Base-by-base conservation (phyloP, 805 yeast species). In the Ogataea saltuana region DNA sequence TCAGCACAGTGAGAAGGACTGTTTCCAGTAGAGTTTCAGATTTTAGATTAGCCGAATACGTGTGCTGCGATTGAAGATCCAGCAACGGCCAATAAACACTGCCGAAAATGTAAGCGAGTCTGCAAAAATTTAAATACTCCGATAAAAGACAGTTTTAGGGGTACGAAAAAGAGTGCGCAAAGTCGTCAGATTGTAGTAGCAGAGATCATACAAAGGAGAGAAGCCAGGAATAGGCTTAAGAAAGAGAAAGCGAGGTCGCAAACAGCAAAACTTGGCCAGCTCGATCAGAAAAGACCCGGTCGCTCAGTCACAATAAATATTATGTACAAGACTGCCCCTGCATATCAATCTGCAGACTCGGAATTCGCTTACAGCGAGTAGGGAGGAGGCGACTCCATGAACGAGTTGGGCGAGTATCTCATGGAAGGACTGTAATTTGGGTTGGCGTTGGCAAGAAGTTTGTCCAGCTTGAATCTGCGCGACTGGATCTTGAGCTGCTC, bases 381-480 rank as follows among this genome's bases (percentile, higher is more conserved):
- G 19, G 53, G 53, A 21, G 60, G 60, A 41, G 61, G 58, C 29
- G 59, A 46, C 27, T 53, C 57, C 42, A 45, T 33, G 20, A 39
- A 33, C 19, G 50, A 41, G 27, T 34, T 17, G 28, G 41, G 23
- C 15, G 48, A 12, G 33, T 43, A 40, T 21, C 27, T 41, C 6
- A 28, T 25, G 13, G 38, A 18, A 6, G 46, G 35, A 26, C 33
- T 39, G 44, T 39, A 44, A 29, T 34, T 22, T 12, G 35, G 20
- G 17, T 33, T 39, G 16, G 48, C 28, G 32, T 39, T 52, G 11
- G 53, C 55, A 9, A 61, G 48, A 15, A 61, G 46, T 16, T 48
- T 51, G 41, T 61, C 63, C 23, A 61, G 45, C 43, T 58, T 59
- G 43, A 48, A 46, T 33, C 58, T 52, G 35, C 64, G 48, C 9